A percentile compares a stretch with the other conserved stretches of the same genome.
Evolutionary conservation across 2,329 filamentous ascomycete species (phyloP).

Genomic region (Clonostachys sp.): DNA sequence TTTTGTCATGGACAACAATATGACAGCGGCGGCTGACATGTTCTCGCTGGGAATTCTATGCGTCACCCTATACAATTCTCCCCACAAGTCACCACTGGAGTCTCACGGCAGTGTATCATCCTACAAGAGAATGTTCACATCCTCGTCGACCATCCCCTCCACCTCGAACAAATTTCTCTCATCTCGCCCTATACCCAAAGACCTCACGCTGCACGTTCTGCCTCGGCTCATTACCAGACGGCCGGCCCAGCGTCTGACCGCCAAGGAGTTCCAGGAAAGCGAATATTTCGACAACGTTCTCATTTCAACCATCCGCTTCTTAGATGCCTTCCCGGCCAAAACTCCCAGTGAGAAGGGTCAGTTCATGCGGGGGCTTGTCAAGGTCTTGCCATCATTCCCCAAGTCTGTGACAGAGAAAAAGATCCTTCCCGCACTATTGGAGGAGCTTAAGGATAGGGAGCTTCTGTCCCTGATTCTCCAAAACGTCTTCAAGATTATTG

Average conservation of each 20-base stretch:
- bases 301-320: conserved; percentile 91
- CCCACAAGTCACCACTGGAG: conserved; percentile 82
- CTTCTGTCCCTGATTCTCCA: conserved; percentile 80
- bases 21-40: conserved; percentile 82
- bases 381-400: conserved; percentile 87
- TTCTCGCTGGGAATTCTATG: conserved; percentile 90
- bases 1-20: conserved; percentile 86
- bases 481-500: conserved; percentile 87
- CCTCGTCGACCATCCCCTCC: conserved; percentile 74
- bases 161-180: conserved; percentile 80
- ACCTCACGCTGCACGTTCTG: conserved; percentile 70
- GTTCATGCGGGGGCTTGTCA: conserved; percentile 83
- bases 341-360: conserved; percentile 85
- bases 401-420: conserved; percentile 94
- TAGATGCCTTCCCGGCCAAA: conserved; percentile 88
- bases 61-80: conserved; percentile 89
- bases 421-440: conserved; percentile 79
- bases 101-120: conserved; percentile 74
- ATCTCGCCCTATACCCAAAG: conserved; percentile 72
- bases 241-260: conserved; percentile 81
- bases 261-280: conserved; percentile 89
- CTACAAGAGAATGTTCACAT: conserved; percentile 81
- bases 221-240: conserved; percentile 82
- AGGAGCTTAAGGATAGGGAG: conserved; percentile 91
- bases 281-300: conserved; percentile 96